These are phyloP conservation scores for Aspergillus conjunctus DNA, from an alignment of 495 filamentous ascomycete species.

Conservation along the genomic window DNA sequence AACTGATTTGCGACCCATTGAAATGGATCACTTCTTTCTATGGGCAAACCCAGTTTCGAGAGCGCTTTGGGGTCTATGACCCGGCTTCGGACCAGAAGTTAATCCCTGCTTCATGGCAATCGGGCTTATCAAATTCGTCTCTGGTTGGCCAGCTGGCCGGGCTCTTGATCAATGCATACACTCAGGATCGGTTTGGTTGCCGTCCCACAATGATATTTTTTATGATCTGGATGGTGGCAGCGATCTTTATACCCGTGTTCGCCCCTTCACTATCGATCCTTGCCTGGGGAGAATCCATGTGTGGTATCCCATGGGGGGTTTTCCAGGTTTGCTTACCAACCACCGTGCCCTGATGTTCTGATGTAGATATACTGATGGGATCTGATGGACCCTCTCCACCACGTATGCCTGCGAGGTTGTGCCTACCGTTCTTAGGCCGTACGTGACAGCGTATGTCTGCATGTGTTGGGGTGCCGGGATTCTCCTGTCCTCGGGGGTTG, in stretches of 20 bases:
- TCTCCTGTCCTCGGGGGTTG: slow-evolving; percentile 53
- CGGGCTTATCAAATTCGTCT: slow-evolving; percentile 61
- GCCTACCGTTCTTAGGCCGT: slow-evolving; percentile 43
- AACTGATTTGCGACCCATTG: neutral
- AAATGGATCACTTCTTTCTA: slow-evolving; percentile 36
- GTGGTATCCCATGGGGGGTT: slow-evolving; percentile 36
- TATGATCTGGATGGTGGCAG: slow-evolving; percentile 47
- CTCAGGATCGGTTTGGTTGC: slow-evolving; percentile 66
- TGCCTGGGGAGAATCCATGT: slow-evolving; percentile 24
- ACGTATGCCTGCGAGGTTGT: slow-evolving; percentile 55
- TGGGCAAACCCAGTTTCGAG: slow-evolving; percentile 35
- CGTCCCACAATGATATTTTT: slow-evolving; percentile 63
- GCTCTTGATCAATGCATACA: slow-evolving; percentile 61
- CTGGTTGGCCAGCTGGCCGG: slow-evolving; percentile 60
- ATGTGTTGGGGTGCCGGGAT: slow-evolving; percentile 54
- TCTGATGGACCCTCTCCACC: slow-evolving; percentile 40
- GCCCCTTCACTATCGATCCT: slow-evolving; percentile 23
- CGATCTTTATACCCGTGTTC: slow-evolving; percentile 40
- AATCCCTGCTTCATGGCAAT: slow-evolving; percentile 58
- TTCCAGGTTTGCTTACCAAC: slow-evolving; percentile 38
- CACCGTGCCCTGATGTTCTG: neutral
- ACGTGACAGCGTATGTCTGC: slow-evolving; percentile 49
- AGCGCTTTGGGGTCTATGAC: slow-evolving; percentile 32
- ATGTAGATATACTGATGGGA: neutral
- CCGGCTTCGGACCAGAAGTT: slow-evolving; percentile 30